phyloP scores from a whole-genome alignment of 768 basidiomycete genomes.

The Rhodotorula babjevae region DNA sequence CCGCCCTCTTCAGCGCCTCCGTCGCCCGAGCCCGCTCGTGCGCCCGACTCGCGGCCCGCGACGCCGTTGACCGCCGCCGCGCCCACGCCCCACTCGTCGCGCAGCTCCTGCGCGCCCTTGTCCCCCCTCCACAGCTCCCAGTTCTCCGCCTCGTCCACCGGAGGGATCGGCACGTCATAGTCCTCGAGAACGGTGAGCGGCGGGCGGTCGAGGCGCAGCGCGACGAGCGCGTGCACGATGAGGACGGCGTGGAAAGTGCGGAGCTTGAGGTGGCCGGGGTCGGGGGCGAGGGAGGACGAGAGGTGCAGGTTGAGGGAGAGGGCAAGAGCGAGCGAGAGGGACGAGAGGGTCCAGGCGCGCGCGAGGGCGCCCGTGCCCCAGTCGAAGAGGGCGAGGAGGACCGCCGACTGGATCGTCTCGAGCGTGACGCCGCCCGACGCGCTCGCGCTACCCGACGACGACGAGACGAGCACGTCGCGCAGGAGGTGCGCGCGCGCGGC shows the following conservation, averaged over 20 bases:
- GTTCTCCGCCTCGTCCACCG: constrained; percentile 27
- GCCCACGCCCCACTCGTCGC: constrained; percentile 4
- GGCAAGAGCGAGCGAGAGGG: constrained; percentile 16
- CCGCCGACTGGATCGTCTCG: constrained; percentile 20
- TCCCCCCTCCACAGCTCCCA: constrained; percentile 34
- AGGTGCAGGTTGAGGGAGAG: constrained; percentile 17
- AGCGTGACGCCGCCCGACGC: background rate
- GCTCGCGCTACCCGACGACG: background rate
- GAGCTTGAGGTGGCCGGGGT: constrained; percentile 13
- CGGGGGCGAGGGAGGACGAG: background rate
- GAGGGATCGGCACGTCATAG: constrained; percentile 30
- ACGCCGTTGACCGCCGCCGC: too few species aligned
- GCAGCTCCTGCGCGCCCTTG: constrained; percentile 23
- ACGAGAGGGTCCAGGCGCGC: constrained; percentile 28
- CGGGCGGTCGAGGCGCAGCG: constrained; percentile 18
- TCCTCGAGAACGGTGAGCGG: constrained; percentile 29
- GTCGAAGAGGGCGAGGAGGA: constrained; percentile 8
- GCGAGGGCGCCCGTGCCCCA: constrained; percentile 27
- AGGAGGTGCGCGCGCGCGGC: constrained; percentile 22
- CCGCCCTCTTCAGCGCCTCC: too few species aligned
- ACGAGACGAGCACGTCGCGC: background rate
- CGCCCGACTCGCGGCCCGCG: too few species aligned
- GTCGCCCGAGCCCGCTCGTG: too few species aligned
- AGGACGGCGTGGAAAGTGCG: constrained; percentile 31
- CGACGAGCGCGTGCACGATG: constrained; percentile 30